phyloP scores from a whole-genome alignment of 2,329 filamentous ascomycete genomes.

The Colletotrichum trifolii region DNA sequence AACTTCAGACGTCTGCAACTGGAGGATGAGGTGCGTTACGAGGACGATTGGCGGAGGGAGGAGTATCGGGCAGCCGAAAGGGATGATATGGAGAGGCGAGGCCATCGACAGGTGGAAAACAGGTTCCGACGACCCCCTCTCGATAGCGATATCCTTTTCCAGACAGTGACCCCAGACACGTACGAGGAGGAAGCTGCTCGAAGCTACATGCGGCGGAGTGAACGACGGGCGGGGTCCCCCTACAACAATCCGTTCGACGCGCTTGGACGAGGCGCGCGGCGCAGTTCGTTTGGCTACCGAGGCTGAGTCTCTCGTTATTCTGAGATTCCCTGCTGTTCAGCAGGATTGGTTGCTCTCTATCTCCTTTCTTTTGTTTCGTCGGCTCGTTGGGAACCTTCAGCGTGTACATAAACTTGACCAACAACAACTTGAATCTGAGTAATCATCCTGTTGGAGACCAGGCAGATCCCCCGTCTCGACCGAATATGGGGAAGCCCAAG shows the following conservation, averaged over 20 bases:
- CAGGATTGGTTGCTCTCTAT: too few species aligned
- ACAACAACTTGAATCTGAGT: too few species aligned
- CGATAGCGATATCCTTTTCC: slow-evolving; percentile 4
- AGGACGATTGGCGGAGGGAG: slow-evolving; percentile 8
- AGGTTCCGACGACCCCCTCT: slow-evolving; percentile 30
- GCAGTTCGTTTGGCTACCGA: slow-evolving; percentile 12
- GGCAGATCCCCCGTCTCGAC: too few species aligned
- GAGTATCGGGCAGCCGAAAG: slow-evolving; percentile 18
- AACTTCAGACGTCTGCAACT: slow-evolving; percentile 19
- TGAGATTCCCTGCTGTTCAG: not conserved
- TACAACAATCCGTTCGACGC: slow-evolving; percentile 34
- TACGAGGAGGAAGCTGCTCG: slow-evolving; percentile 29
- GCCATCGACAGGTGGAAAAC: slow-evolving; percentile 9
- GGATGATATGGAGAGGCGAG: slow-evolving; percentile 3
- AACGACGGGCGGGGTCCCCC: slow-evolving; percentile 5
- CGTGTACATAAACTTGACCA: too few species aligned
- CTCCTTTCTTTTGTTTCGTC: too few species aligned
- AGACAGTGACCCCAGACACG: slow-evolving; percentile 12
- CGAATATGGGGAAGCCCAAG: too few species aligned
- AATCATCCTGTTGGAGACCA: too few species aligned
- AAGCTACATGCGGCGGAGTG: slow-evolving; percentile 19
- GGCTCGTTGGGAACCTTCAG: too few species aligned
- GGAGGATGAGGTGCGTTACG: slow-evolving; percentile 13
- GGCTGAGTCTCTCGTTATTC: not conserved
- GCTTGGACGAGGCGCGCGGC: slow-evolving; percentile 24